Evolutionary conservation across 2,329 filamentous ascomycete genomes (phyloP).

Genomic region (Tolypocladium guangdongense): DNA sequence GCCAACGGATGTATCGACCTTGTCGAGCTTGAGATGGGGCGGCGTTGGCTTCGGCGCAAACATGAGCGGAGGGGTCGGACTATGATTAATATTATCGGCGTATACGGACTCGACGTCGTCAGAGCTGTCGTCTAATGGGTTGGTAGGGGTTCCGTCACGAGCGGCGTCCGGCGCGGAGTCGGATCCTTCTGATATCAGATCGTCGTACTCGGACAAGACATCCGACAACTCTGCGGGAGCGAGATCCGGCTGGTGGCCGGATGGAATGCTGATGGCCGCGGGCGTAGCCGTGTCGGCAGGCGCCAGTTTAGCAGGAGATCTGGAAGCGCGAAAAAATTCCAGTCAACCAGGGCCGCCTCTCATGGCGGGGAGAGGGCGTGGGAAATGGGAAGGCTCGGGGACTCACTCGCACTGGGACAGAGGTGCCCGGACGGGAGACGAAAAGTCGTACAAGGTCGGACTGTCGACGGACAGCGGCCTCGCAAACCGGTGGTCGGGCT

Average conservation of each 20-base stretch:
- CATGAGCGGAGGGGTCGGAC: conserved; percentile 33
- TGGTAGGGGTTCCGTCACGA: conserved; percentile 14
- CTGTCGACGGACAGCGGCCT: conserved; percentile 47
- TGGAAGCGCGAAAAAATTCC: conserved; percentile 10
- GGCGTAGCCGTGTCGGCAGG: conserved; percentile 9
- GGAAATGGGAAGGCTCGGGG: not conserved
- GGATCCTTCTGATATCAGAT: conserved; percentile 27
- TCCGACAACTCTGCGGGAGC: conserved; percentile 31
- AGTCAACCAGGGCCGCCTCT: conserved; percentile 12
- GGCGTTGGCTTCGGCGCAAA: conserved; percentile 38
- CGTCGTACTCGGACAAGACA: conserved; percentile 32
- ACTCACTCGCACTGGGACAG: conserved; percentile 16
- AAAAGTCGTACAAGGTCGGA: conserved; percentile 51
- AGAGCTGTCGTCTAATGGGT: conserved; percentile 17
- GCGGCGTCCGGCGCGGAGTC: conserved; percentile 13
- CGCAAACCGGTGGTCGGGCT: conserved; percentile 42
- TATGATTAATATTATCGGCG: conserved; percentile 26
- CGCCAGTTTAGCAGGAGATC: conserved; percentile 14
- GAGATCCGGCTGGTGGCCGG: conserved; percentile 28
- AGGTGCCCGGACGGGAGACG: conserved; percentile 14
- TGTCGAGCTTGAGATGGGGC: conserved; percentile 40
- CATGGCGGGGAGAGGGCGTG: conserved; percentile 1
- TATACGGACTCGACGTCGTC: conserved; percentile 12
- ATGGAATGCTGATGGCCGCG: conserved; percentile 26
- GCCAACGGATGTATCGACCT: conserved; percentile 22